Base-by-base conservation (phyloP, 805 yeast species). In the Lachancea sp. region DNA sequence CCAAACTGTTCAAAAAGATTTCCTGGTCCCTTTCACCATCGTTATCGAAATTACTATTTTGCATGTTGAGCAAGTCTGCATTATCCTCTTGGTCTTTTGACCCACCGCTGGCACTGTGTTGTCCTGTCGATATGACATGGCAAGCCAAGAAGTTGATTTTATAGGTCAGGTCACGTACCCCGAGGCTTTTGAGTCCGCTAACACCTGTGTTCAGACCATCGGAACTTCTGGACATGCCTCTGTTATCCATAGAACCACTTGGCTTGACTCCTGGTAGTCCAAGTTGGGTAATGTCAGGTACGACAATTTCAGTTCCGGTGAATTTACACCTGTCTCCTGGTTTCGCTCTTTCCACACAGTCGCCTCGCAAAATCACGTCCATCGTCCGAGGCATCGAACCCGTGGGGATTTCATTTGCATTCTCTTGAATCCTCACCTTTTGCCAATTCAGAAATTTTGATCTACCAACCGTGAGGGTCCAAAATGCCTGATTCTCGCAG, bases 311-410 rank as follows among this genome's bases (percentile, higher is more conserved):
- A 1, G 95, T 83, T 38, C 99, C 99, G 0, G 95, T 87, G 63
- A 93, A 89, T 53, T 80, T 79, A 68, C 96, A 86, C 62, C 87
- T 85, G 66, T 91, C 98, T 53, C 99, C 99, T 1, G 99, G 97
- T 65, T 91, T 93, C 2, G 97, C 97, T 53, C 89, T 75, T 61
- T 91, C 99, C 8, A 93, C 98, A 44, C 88, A 75, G 54, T 91
- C 97, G 42, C 98, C 98, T 56, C 99, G 75, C 47, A 91, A 68
- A 42, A 91, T 85, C 19, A 91, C 91, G 63, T 91, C 99, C 57
- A 91, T 66, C 1, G 96, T 91, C 63, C 99, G 79, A 20, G 99
- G 99, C 99, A 91, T 91, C 3, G 97, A 89, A 25, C 99, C 99
- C 0, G 96, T 88, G 22, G 99, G 99, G 46, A 91, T 91, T 66